Evolutionary conservation across 1,139 yeast genomes (phyloP).

Genomic region (Zygosaccharomyces pseudobailii): DNA sequence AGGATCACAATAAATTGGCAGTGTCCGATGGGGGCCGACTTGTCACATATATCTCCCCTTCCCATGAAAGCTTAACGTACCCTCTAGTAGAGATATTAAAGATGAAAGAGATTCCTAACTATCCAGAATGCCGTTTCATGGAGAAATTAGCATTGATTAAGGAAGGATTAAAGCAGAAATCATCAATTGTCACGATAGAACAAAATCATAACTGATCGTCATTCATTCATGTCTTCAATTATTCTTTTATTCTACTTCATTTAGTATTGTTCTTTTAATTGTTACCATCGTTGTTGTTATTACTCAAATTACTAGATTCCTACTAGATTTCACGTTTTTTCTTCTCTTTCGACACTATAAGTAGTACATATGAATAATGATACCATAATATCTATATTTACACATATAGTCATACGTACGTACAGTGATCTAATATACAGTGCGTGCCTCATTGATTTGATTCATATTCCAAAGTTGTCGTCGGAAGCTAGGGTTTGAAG

Average conservation of each 20-base stretch:
- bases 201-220: slow-evolving; percentile 6
- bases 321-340: background rate
- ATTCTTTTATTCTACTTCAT: background rate
- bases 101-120: slow-evolving; percentile 59
- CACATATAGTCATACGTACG: background rate
- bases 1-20: slow-evolving; percentile 88
- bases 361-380: background rate
- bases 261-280: background rate
- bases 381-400: background rate
- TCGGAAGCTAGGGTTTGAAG: slow-evolving; percentile 72
- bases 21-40: slow-evolving; percentile 70
- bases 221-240: background rate
- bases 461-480: slow-evolving; percentile 33
- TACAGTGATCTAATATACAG: background rate
- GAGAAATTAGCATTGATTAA: slow-evolving; percentile 37
- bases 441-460: background rate
- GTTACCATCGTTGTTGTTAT: background rate
- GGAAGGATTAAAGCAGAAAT: slow-evolving; percentile 34
- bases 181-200: slow-evolving; percentile 29
- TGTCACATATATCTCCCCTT: slow-evolving; percentile 78
- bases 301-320: background rate
- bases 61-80: slow-evolving; percentile 66
- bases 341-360: background rate
- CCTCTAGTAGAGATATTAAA: slow-evolving; percentile 57
- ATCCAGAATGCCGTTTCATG: slow-evolving; percentile 49